Evolutionary conservation across 2,329 filamentous ascomycete genomes (phyloP), one percentile per base, ranked within the genome.

Genomic region (Byssochlamys sp.): DNA sequence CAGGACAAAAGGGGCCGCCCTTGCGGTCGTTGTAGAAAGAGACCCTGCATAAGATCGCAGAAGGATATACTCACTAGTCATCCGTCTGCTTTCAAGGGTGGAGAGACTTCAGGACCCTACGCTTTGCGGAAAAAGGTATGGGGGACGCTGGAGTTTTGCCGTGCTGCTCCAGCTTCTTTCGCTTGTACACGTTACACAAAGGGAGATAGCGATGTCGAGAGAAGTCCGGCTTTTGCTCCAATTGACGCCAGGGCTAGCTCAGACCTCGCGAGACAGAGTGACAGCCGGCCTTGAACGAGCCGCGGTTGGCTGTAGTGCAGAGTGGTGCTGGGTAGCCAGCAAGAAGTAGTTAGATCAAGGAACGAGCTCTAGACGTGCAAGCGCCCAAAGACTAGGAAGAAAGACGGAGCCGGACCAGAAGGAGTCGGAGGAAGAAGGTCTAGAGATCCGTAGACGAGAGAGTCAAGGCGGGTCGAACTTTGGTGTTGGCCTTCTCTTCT

Each of bases 341-440:
- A 2, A 31, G 29, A 11, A 19, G 19, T 19, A 19, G 19, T 19
- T 19, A 19, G 19, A 19, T 19, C 19, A 19, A 19, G 19, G 19
- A 19, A 19, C 19, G 19, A 19, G 19, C 19, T 19, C 19, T 19
- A 19, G 19, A 19, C 19, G 29, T 31, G 29, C 4, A 31, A 31
- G 29, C 29, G 29, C 29, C 11, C 7, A 31, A 31, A n/a, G 35
- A n/a, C 1, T n/a, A 14, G 12, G 35, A 25, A 25, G 48, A 4
- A 26, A 51, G 19, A 14, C 48, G 7, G 48, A 4, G 7, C 11
- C 48, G 7, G 48, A 51, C 10, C 28, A 28, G 26, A 49, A 56
- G 25, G 52, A n/a, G 24, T 56, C 25, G 35, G 27, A 53, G 49
- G 35, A 57, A 48, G 51, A 60, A 26, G 45, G 4, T 39, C 35